phyloP scores from a whole-genome alignment of 192 early-diverging fungal genomes.

The Phlyctochytrium arcticum region DNA sequence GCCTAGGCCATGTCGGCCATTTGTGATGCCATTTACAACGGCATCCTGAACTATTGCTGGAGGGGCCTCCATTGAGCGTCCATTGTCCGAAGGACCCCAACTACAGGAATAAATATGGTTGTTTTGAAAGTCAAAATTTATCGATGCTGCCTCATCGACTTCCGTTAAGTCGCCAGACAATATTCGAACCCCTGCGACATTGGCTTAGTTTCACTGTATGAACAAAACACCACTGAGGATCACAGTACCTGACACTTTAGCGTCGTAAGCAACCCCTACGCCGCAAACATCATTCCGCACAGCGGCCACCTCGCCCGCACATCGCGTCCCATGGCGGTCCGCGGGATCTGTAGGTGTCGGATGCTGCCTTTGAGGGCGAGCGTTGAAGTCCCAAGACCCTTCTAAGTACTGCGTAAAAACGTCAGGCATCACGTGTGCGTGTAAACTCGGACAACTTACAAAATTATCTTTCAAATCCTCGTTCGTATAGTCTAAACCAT shows the following conservation, averaged over 20 bases:
- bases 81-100: constrained; percentile 94
- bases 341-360: constrained; percentile 72
- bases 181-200: constrained; percentile 68
- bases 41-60: constrained; percentile 75
- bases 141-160: constrained; percentile 83
- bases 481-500: constrained; percentile 85
- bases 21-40: constrained; percentile 77
- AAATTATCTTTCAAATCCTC: constrained; percentile 85
- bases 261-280: constrained; percentile 86
- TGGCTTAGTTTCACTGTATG: constrained; percentile 2
- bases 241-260: constrained; percentile 72
- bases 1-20: constrained; percentile 80
- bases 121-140: constrained; percentile 82
- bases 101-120: constrained; percentile 96
- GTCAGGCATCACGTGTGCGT: not conserved
- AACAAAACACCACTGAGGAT: not conserved
- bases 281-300: constrained; percentile 88
- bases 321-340: constrained; percentile 94
- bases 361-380: no score
- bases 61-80: constrained; percentile 79
- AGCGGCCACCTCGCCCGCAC: constrained; percentile 96
- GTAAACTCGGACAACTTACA: constrained; percentile 60
- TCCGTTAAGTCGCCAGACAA: constrained; percentile 87
- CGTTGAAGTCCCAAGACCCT: constrained; percentile 95
- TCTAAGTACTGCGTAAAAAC: constrained; percentile 51